Evolutionary conservation across 331 rosid species (phyloP).

Genomic region (Acacia pycnantha): DNA sequence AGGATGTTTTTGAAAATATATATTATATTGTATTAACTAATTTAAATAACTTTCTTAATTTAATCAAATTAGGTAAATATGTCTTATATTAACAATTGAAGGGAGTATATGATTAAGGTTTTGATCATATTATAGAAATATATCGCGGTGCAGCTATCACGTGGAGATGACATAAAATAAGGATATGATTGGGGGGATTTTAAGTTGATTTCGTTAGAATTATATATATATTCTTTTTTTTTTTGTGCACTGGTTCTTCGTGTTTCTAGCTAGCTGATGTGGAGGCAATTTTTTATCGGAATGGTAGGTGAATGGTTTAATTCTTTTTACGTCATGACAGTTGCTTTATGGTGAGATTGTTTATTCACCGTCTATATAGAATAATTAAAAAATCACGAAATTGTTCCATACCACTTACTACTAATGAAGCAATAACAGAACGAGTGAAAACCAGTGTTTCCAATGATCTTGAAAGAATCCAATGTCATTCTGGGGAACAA

Average conservation of each 20-base stretch:
- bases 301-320: constrained; percentile 44
- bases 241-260: constrained; percentile 12
- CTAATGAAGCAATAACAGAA: constrained; percentile 4
- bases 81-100: fast-evolving
- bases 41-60: no score
- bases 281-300: constrained; percentile 25
- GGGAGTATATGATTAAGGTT: no score
- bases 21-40: no score
- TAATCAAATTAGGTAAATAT: no score
- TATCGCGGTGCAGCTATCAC: constrained; percentile 31
- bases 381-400: constrained; percentile 23
- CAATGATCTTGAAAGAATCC: constrained; percentile 35
- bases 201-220: neutral
- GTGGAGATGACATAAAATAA: constrained; percentile 37
- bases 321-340: constrained; percentile 41
- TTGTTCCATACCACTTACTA: neutral
- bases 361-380: constrained; percentile 41
- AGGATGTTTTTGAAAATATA: no score
- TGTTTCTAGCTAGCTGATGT: constrained; percentile 15
- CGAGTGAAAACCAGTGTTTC: constrained; percentile 19
- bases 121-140: neutral
- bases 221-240: constrained; percentile 14
- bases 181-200: neutral
- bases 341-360: constrained; percentile 41
- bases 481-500: constrained; percentile 1